Percentiles rank a stretch among this genome's conserved stretches.
phyloP scores from a whole-genome alignment of 257 asterid species.

The Paraleonurus japonicus region DNA sequence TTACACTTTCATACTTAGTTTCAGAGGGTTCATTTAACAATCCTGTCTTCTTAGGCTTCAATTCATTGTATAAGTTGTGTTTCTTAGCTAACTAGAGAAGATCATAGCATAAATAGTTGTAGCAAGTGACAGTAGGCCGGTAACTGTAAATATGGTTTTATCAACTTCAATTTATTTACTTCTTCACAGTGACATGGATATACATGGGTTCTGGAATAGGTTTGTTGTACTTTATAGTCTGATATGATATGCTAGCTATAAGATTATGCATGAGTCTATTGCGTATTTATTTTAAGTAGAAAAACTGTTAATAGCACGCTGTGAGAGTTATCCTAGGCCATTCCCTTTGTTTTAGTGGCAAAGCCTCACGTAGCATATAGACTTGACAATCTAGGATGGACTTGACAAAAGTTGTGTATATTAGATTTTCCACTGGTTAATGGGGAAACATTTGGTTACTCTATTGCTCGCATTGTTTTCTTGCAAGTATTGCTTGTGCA shows the following conservation, averaged over 20 bases:
- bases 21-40: not conserved
- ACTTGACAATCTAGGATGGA: not conserved
- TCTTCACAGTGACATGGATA: not conserved
- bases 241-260: not conserved
- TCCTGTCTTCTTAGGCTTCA: constrained; percentile 12
- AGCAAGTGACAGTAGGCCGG: not conserved
- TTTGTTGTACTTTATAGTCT: not conserved
- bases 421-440: not conserved
- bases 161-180: constrained; percentile 1
- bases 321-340: not conserved
- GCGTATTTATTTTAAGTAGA: not conserved
- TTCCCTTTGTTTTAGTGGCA: not conserved
- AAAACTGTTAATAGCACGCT: not conserved
- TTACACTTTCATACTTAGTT: not conserved
- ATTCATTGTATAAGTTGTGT: not conserved
- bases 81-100: not conserved
- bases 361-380: not conserved
- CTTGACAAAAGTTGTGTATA: not conserved
- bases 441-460: constrained; percentile 12
- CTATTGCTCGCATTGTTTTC: not conserved
- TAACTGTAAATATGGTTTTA: not conserved
- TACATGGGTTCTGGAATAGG: not conserved
- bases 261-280: not conserved
- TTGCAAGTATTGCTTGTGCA: not conserved
- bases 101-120: not conserved